Conservation (phyloP, 495 filamentous ascomycete genomes). For the Penicillium fimorum region DNA sequence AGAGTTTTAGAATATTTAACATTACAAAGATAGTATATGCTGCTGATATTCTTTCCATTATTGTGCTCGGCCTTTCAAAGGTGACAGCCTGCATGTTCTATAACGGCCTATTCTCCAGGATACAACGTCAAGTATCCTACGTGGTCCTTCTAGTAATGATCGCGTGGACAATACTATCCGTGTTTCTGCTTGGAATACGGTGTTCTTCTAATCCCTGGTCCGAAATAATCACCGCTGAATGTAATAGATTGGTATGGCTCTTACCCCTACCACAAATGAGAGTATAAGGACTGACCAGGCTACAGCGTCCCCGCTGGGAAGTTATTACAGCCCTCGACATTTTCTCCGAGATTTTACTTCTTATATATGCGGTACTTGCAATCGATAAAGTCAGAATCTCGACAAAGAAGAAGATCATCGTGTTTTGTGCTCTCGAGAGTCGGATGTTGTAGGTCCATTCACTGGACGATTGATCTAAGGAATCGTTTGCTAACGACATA, state of each 20-base stretch:
- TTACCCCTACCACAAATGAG: not conserved
- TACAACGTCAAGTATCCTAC: slow-evolving; percentile 2
- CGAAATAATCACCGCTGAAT: slow-evolving; percentile 13
- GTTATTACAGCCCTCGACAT: slow-evolving; percentile 27
- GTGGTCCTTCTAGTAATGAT: slow-evolving; percentile 12
- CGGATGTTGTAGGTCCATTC: slow-evolving; percentile 24
- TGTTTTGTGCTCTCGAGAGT: slow-evolving; percentile 23
- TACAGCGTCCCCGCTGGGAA: slow-evolving; percentile 29
- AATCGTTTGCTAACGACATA: not conserved
- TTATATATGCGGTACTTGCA: slow-evolving; percentile 18
- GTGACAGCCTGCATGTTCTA: slow-evolving; percentile 18
- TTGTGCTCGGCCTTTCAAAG: slow-evolving; percentile 22
- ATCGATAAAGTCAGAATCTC: slow-evolving; percentile 24
- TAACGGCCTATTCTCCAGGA: slow-evolving; percentile 13
- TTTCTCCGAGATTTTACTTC: slow-evolving; percentile 21
- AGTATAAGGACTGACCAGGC: not conserved
- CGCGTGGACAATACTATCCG: slow-evolving; percentile 17
- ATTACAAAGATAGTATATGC: slow-evolving; percentile 8
- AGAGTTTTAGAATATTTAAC: not conserved
- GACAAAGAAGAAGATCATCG: slow-evolving; percentile 15
- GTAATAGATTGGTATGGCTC: slow-evolving; percentile 17
- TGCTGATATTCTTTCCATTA: slow-evolving; percentile 23
- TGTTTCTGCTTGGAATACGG: slow-evolving; percentile 17
- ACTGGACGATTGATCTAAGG: not conserved
- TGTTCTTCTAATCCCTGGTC: slow-evolving; percentile 9